Base-by-base conservation (phyloP, 495 filamentous ascomycete genomes). In the Podospora anserina region DNA sequence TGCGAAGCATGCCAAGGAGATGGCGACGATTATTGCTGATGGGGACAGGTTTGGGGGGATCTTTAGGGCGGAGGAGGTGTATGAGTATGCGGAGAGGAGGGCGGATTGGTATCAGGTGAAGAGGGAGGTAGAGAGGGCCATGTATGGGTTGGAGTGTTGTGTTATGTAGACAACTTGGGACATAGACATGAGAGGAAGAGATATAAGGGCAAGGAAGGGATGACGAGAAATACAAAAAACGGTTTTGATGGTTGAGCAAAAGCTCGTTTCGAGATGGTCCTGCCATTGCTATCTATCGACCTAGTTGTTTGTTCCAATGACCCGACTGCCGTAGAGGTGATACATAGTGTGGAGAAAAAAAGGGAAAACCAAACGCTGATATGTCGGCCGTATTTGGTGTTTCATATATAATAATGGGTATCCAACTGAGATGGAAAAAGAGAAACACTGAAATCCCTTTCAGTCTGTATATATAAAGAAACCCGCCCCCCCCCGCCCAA, bases 1-100 rank as follows among this genome's bases (percentile, higher is more conserved):
- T 68, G 83, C 90, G 16, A 83, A 85, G 9, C 90, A 98, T 76
- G 93, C 95, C 23, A 97, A 97, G 79, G 94, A 97, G 77, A 88
- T 99, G 81, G 96, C 96, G 30, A 89, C 88, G 0, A 90, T 99
- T 55, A 97, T 99, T 73, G 96, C 96, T 0, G 95, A 99, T 77
- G 88, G 87, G 2, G 91, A 92, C 69, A 86, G 95, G 15, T 99
- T 97, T 77, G 83, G 89, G 18, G 96, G 96, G 2, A 91, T 98
- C 66, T 97, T 97, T 76, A 84, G 93, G 59, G 92, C 93, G 27
- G 95, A 99, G 75, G 96, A 99, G 79, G 95, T 98, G 1, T 97
- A 95, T 75, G 96, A 97, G 81, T 99, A 95, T 80, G 96, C 94
- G 15, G 92, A 97, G 77, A 82, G 96, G 68, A 82, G 96, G 67